phyloP scores from a whole-genome alignment of 495 filamentous ascomycete species.

The Annulohypoxylon nitens region DNA sequence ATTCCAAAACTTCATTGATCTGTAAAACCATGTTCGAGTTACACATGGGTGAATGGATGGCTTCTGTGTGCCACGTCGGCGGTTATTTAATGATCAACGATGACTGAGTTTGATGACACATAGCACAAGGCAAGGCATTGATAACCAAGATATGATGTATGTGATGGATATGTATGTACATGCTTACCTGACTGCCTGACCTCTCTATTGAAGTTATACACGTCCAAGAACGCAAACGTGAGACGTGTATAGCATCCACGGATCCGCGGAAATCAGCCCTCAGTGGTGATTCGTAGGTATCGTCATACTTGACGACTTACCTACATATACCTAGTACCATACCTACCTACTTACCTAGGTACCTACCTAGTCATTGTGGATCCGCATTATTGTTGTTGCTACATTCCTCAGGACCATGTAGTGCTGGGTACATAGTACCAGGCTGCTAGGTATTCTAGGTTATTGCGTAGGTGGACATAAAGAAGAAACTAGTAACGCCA shows the following conservation, averaged over 20 bases:
- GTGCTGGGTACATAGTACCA: not conserved
- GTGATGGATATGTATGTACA: not conserved
- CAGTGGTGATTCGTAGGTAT: conserved; percentile 24
- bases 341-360: not conserved
- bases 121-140: conserved; percentile 21
- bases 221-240: not conserved
- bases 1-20: conserved; percentile 5
- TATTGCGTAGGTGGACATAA: conserved; percentile 12
- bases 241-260: conserved; percentile 1
- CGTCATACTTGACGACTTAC: conserved; percentile 15
- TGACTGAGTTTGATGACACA: conserved; percentile 32
- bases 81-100: conserved; percentile 38
- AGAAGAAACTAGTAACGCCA: conserved; percentile 26
- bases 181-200: not conserved
- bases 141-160: conserved; percentile 7
- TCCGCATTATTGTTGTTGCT: not conserved
- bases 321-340: not conserved
- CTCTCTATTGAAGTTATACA: conserved; percentile 1
- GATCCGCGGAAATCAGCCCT: not conserved
- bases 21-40: conserved; percentile 25
- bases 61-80: conserved; percentile 33
- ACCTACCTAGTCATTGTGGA: conserved; percentile 2
- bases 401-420: not conserved
- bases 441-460: no score
- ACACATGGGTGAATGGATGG: conserved; percentile 25